Percentiles rank a stretch among this genome's conserved stretches.
These are phyloP conservation scores for Sclerotinia trifoliorum DNA, from an alignment of 2,329 filamentous ascomycete genomes.

Conservation along the genomic window DNA sequence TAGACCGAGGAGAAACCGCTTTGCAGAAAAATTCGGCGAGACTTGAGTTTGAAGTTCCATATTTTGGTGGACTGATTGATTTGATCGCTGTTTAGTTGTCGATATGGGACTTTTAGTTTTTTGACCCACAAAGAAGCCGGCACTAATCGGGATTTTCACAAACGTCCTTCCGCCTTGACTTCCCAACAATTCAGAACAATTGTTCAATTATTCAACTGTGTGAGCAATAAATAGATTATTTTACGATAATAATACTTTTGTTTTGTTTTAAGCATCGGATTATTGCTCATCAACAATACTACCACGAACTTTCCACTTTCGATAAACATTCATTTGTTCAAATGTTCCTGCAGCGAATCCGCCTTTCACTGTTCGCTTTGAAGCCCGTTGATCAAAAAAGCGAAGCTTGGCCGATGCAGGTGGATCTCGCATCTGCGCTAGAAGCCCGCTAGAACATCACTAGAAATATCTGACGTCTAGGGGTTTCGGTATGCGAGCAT, in stretches of 20 bases:
- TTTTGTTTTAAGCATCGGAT: too few species aligned
- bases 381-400: not conserved
- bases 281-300: not conserved
- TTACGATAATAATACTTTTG: not conserved
- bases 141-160: conserved; percentile 11
- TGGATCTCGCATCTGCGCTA: not conserved
- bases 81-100: conserved; percentile 2
- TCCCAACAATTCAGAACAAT: not conserved
- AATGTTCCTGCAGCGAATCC: not conserved
- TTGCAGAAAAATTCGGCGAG: conserved; percentile 25
- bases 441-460: conserved; percentile 3
- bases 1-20: conserved; percentile 31
- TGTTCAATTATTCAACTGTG: not conserved
- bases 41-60: conserved; percentile 18
- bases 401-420: not conserved
- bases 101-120: conserved; percentile 8
- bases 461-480: conserved; percentile 17
- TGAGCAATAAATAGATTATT: not conserved
- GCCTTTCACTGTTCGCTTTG: conserved; percentile 2
- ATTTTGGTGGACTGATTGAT: conserved; percentile 22
- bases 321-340: not conserved
- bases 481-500: conserved; percentile 10
- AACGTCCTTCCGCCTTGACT: not conserved
- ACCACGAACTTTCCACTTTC: not conserved
- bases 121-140: conserved; percentile 23